Evolutionary conservation across 2,329 filamentous ascomycete species (phyloP), one percentile per base, ranked within the genome.

Genomic region (Coleophoma crateriformis): DNA sequence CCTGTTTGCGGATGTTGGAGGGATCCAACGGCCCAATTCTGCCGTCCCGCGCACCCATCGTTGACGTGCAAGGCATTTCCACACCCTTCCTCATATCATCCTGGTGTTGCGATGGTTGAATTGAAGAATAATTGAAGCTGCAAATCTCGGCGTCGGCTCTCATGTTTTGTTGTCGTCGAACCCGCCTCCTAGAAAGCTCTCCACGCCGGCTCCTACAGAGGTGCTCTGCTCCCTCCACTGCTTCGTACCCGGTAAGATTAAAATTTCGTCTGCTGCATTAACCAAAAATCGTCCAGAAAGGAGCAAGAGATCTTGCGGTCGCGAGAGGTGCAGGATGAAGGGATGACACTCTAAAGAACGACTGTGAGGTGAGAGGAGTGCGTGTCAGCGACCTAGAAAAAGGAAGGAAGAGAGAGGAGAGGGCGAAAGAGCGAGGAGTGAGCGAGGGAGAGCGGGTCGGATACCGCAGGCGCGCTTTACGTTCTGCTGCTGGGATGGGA

Each of bases 121-220:
- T 54, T 43, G 41, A 54, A 27, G 27, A 27, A 45, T 35, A 50
- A 38, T 57, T 47, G 54, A 53, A 39, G 47, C 42, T 47, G 12
- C 32, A 33, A 37, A 54, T 49, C 47, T 33, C 17, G 17, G 32
- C 48, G 17, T 56, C 58, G 59, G 58, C 55, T 54, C 53, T 56
- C 60, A 62, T 62, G 35, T 52, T 62, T 59, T 51, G 51, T 44
- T 53, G 50, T 54, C 48, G 49, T 39, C 32, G 46, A 43, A 34
- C 27, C 7, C 8, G 6, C 48, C 37, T 38, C 44, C 14, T 14
- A n/a, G 48, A 49, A 54, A 38, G 44, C 54, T 56, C 57, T 58
- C 50, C 40, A 58, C 50, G 54, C 60, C 56, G 52, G 38, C 35
- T 48, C 19, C 42, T 37, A 47, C 48, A 52, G 37, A 46, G 54